Evolutionary conservation across 805 yeast genomes (phyloP).

Genomic region (Wickerhamomyces sydowiorum): DNA sequence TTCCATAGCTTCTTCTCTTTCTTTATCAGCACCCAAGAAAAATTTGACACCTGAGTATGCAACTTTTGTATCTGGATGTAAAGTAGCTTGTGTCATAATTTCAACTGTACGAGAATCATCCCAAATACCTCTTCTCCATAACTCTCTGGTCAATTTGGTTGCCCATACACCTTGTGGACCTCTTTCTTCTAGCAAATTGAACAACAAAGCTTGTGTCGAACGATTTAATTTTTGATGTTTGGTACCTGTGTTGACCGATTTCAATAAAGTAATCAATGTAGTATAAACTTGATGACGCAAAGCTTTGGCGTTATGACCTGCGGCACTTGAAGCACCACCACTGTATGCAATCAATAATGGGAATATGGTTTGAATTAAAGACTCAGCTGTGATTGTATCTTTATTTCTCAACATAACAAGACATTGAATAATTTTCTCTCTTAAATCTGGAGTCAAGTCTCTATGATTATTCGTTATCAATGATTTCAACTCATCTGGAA

Average conservation of each 20-base stretch:
- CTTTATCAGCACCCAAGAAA: slow-evolving; percentile 92
- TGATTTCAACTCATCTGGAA: slow-evolving; percentile 74
- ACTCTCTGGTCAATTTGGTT: slow-evolving; percentile 85
- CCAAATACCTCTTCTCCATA: slow-evolving; percentile 98
- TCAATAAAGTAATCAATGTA: slow-evolving; percentile 71
- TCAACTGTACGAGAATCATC: slow-evolving; percentile 97
- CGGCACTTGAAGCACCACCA: slow-evolving; percentile 36
- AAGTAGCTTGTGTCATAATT: slow-evolving; percentile 92
- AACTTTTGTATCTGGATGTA: slow-evolving; percentile 82
- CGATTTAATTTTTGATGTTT: slow-evolving; percentile 86
- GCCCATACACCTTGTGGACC: slow-evolving; percentile 93
- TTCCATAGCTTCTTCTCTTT: slow-evolving; percentile 78
- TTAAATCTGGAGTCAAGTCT: slow-evolving; percentile 73
- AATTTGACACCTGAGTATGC: slow-evolving; percentile 86
- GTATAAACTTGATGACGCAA: slow-evolving; percentile 78
- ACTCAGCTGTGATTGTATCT: slow-evolving; percentile 71
- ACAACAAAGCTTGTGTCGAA: slow-evolving; percentile 86
- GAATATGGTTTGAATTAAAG: slow-evolving; percentile 78
- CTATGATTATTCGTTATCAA: slow-evolving; percentile 72
- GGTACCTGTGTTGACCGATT: slow-evolving; percentile 80
- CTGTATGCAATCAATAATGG: slow-evolving; percentile 75
- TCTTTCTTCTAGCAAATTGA: slow-evolving; percentile 75
- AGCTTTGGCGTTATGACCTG: slow-evolving; percentile 66
- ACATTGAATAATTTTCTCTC: slow-evolving; percentile 89
- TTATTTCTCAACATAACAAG: slow-evolving; percentile 88